These are phyloP conservation scores for Friedmanniomyces simplex DNA, from an alignment of 495 filamentous ascomycete genomes.

Conservation along the genomic window DNA sequence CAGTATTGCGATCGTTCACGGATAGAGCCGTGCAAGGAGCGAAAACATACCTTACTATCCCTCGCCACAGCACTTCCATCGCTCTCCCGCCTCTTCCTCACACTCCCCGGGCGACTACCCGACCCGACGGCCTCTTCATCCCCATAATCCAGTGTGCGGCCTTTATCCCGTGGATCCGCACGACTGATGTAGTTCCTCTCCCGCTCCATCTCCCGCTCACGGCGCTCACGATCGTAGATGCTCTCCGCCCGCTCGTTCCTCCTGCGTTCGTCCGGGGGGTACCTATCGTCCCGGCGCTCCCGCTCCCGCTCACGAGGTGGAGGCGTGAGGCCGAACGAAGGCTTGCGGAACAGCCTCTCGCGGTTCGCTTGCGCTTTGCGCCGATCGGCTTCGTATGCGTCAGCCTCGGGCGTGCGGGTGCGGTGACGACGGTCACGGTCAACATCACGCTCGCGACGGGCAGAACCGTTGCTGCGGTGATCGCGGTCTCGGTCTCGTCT, in stretches of 20 bases:
- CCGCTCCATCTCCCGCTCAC: constrained; percentile 74
- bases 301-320: constrained; percentile 36
- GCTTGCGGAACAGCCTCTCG: constrained; percentile 76
- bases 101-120: constrained; percentile 38
- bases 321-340: constrained; percentile 44
- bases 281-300: constrained; percentile 34
- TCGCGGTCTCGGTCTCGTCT: constrained; percentile 31
- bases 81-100: constrained; percentile 55
- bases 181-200: constrained; percentile 75
- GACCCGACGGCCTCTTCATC: constrained; percentile 49
- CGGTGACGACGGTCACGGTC: constrained; percentile 45
- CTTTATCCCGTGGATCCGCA: constrained; percentile 52
- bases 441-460: constrained; percentile 23
- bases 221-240: constrained; percentile 61
- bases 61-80: constrained; percentile 45
- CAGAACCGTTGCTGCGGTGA: constrained; percentile 1
- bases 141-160: constrained; percentile 76
- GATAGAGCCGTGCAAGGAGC: neutral
- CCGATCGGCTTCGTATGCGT: constrained; percentile 81
- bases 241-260: constrained; percentile 14
- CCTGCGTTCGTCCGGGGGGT: neutral
- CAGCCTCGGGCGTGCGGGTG: constrained; percentile 71
- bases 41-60: constrained; percentile 40
- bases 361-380: constrained; percentile 77
- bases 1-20: neutral